phyloP scores from a whole-genome alignment of 1,284 basidiomycete species.

The Cronartium quercuum region DNA sequence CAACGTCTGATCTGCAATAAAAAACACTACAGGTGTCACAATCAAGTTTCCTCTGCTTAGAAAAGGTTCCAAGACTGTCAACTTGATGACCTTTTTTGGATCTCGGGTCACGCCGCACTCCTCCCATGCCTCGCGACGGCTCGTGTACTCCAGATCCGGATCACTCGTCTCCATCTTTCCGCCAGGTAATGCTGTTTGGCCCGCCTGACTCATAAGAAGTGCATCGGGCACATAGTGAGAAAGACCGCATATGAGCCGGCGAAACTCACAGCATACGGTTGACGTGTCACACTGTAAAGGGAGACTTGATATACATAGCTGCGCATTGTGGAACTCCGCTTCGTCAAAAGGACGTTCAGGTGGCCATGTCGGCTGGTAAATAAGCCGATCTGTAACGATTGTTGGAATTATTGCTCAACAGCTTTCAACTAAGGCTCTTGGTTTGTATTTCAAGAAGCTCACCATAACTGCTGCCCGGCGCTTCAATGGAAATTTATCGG shows the following conservation, averaged over 20 bases:
- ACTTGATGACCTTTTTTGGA: constrained; percentile 15
- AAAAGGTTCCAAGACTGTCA: constrained; percentile 10
- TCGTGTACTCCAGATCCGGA: constrained; percentile 8
- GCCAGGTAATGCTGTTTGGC: constrained; percentile 27
- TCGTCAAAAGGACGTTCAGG: constrained; percentile 25
- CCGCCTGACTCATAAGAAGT: neutral
- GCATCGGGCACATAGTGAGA: too few relatives aligned
- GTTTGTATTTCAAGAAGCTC: too few relatives aligned
- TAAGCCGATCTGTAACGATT: constrained; percentile 20
- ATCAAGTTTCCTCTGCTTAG: constrained; percentile 23
- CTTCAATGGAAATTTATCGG: constrained; percentile 10
- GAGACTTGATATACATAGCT: too few relatives aligned
- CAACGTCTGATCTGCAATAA: constrained; percentile 26
- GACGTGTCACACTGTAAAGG: too few relatives aligned
- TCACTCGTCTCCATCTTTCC: constrained; percentile 21
- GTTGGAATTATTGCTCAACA: too few relatives aligned
- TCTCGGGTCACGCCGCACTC: constrained; percentile 18
- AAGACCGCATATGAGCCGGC: too few relatives aligned
- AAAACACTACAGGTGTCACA: constrained; percentile 30
- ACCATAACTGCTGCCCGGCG: constrained; percentile 24
- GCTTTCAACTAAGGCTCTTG: too few relatives aligned
- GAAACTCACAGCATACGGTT: too few relatives aligned
- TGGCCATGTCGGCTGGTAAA: constrained; percentile 21
- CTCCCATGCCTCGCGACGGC: constrained; percentile 24
- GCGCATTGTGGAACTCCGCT: constrained; percentile 9